Evolutionary conservation across 1,284 basidiomycete species (phyloP), one percentile per base, ranked within the genome.

Genomic region (Phellopilus nigrolimitatus): DNA sequence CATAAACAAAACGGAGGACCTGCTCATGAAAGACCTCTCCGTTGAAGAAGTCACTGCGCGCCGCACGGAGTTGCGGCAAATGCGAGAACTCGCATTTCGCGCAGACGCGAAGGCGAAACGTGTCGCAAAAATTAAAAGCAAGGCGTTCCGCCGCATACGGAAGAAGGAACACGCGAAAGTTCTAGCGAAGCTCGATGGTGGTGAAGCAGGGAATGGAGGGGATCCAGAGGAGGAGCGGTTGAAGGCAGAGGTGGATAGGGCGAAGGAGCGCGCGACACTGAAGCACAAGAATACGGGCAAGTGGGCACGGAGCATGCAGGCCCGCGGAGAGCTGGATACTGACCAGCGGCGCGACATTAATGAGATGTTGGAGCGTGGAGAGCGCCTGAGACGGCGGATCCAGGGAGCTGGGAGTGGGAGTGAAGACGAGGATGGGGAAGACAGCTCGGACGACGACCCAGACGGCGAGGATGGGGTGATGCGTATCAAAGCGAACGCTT

Each of bases 51-150:
- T 95, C 34, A 78, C 82, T 2, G 76, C 80, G 5, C 83, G 95
- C 0, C 82, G 91, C 1, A 79, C 78, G 1, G 90, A 95, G 62
- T 78, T 98, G 12, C 80, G 90, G 13, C 80, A 84, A 61, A 92
- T 93, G 80, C 83, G 95, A 27, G 94, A 97, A 61, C 76, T 98
- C 42, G 89, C 95, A 76, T 97, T 97, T 72, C 83, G 95, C 3
- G 92, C 91, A 0, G 95, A 99, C 62, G 74, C 83, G 33, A 95
- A 95, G 66, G 91, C 93, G 8, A 91, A 90, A 63, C 82, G 95
- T 9, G 77, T 97, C 7, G 82, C 87, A 34, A 98, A 97, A 71
- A 98, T 99, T 71, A 98, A 99, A 75, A 90, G 85, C 67, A 97
- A 95, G 69, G 83, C 91, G 3, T 98, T 92, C 65, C 77, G 94